phyloP scores from a whole-genome alignment of 768 basidiomycete genomes.

The Rhodotorula taiwanensis region DNA sequence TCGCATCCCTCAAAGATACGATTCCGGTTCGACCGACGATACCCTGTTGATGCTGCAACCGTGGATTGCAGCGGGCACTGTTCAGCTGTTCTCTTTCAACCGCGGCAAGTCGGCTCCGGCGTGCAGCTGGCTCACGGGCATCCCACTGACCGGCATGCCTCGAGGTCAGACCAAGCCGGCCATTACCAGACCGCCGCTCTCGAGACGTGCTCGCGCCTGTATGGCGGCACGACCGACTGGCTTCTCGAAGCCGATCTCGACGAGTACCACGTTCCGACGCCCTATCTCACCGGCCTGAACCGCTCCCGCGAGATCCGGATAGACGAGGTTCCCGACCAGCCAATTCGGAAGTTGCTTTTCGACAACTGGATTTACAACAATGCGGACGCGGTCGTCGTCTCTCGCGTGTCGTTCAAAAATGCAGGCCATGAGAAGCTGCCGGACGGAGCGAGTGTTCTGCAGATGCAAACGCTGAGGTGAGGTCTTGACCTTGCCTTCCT shows the following conservation, averaged over 20 bases:
- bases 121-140: not conserved
- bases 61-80: slow-evolving; percentile 9
- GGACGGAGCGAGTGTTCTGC: not conserved
- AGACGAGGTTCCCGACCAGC: not conserved
- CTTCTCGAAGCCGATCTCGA: slow-evolving; percentile 25
- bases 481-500: not conserved
- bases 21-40: slow-evolving; percentile 16
- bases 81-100: slow-evolving; percentile 8
- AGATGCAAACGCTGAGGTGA: not conserved
- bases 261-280: slow-evolving; percentile 20
- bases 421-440: not conserved
- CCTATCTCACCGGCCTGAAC: not conserved
- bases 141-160: not conserved
- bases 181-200: slow-evolving; percentile 9
- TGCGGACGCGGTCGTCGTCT: not conserved
- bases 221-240: slow-evolving; percentile 6
- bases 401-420: slow-evolving; percentile 5
- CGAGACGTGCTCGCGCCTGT: slow-evolving; percentile 5
- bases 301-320: not conserved
- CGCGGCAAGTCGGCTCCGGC: not conserved
- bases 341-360: not conserved
- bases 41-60: slow-evolving; percentile 16
- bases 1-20: slow-evolving; percentile 1
- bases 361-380: slow-evolving; percentile 2
- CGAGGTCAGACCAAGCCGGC: not conserved